Evolutionary conservation across 1,284 basidiomycete species (phyloP), one percentile per base, ranked within the genome.

Genomic region (Cerioporus squamosus): DNA sequence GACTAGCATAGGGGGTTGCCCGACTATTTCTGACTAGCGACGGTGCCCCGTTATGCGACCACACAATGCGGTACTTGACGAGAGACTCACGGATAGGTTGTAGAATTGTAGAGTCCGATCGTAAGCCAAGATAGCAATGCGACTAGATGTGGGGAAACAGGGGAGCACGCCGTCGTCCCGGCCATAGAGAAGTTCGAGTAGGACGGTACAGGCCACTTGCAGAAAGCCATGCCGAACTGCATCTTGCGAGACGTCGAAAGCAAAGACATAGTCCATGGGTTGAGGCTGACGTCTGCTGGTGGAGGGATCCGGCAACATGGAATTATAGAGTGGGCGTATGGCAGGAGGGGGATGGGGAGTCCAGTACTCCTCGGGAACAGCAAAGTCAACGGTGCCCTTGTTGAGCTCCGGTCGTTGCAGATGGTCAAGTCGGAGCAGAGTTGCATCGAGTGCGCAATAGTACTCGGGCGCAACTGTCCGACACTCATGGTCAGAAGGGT

Each of bases 331-430:
- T 39, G 84, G 80, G 2, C 76, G 72, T 54, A 91, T 65, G 55
- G 77, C 76, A 55, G 82, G 76, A 50, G 82, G 75, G 55, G 85
- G 81, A 67, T 93, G 86, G 51, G 84, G 83, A 2, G 94, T 91
- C 93, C 94, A 96, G 73, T 99, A 99, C 56, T 90, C 88, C 62
- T 87, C 80, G 0, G 92, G 85, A 5, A 97, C 96, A 15, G 81
- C 77, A 67, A 98, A 97, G 73, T 99, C 97, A 59, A 98, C 85
- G 0, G 95, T 97, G 9, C 97, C 97, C 71, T 89, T 89, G 65
- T 87, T 90, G 17, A 99, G 79, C 74, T 99, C 97, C 2, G 93
- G 93, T 7, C 95, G 85, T 59, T 92, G 80, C 26, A 85, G 76
- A 65, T 95, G 88, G 73, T 99, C 97, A 48, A 96, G 77, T 24